These are phyloP conservation scores for Ophiostoma ips DNA, from an alignment of 2,329 filamentous ascomycete species.

Conservation along the genomic window DNA sequence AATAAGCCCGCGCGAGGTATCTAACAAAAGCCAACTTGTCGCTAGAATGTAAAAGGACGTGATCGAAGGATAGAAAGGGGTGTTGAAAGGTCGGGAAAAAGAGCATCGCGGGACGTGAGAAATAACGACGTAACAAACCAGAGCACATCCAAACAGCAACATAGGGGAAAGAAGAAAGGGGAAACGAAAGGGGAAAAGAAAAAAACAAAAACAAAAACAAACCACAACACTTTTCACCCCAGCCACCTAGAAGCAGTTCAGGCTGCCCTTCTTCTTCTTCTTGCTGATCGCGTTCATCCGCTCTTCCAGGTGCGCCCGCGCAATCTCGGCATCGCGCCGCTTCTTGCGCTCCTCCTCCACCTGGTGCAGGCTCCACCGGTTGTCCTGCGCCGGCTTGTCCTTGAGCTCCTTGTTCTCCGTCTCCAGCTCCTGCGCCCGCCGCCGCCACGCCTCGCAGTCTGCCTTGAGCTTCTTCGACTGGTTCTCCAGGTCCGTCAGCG, in stretches of 20 bases:
- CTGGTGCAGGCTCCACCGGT: slow-evolving; percentile 63
- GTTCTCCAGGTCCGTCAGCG: slow-evolving; percentile 81
- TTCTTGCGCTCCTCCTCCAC: slow-evolving; percentile 96
- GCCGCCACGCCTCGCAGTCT: slow-evolving; percentile 82
- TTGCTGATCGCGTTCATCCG: slow-evolving; percentile 84
- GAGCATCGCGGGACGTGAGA: slow-evolving; percentile 4
- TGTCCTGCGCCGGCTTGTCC: slow-evolving; percentile 39
- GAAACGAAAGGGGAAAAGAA: background rate
- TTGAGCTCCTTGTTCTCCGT: slow-evolving; percentile 53
- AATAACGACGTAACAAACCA: background rate
- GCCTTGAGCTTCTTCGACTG: slow-evolving; percentile 84
- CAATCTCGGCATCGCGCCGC: slow-evolving; percentile 76
- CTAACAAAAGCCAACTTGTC: slow-evolving; percentile 3
- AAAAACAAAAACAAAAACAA: background rate
- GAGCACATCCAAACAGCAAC: background rate
- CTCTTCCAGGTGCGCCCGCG: slow-evolving; percentile 79
- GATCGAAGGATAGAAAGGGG: background rate
- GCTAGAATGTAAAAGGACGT: background rate
- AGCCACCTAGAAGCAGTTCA: slow-evolving; percentile 80
- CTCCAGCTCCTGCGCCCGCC: slow-evolving; percentile 67
- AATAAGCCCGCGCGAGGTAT: background rate
- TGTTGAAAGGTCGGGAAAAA: too few species aligned
- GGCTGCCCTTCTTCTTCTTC: slow-evolving; percentile 88
- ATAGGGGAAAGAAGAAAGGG: background rate
- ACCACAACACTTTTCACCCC: background rate